Conservation (phyloP, 257 asterid species). For the Capsicum baccatum region DNA sequence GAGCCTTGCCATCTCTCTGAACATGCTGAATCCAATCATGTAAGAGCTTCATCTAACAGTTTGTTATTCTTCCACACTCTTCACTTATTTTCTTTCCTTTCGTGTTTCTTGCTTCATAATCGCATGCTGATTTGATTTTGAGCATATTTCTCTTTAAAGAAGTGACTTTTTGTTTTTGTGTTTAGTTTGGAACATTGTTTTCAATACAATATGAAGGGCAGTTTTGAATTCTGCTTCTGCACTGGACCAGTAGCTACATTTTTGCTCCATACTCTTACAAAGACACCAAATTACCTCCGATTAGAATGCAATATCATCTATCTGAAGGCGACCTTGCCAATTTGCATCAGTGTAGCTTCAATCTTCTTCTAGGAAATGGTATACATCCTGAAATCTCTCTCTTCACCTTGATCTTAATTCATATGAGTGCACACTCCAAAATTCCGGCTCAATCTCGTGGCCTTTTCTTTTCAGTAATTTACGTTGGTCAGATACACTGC, state of each 20-base stretch:
- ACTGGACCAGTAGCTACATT: not conserved
- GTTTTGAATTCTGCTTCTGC: not conserved
- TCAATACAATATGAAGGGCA: not conserved
- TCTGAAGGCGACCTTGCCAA: not conserved
- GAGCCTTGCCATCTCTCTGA: constrained; percentile 66
- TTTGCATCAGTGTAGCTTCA: not conserved
- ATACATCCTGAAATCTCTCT: not conserved
- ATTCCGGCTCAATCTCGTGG: not conserved
- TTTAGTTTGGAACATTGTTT: not conserved
- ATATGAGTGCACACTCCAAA: not conserved
- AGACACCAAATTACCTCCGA: too few species aligned
- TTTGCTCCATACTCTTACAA: not conserved
- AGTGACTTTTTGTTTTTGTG: too few species aligned
- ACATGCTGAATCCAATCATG: constrained; percentile 72
- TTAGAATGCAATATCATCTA: too few species aligned
- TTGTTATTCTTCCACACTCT: not conserved
- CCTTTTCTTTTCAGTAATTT: not conserved
- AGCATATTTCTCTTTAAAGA: not conserved
- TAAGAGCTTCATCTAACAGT: constrained; percentile 39
- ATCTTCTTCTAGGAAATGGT: not conserved
- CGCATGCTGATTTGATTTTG: not conserved
- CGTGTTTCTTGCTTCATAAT: not conserved
- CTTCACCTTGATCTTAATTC: constrained; percentile 13
- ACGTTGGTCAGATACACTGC: not conserved
- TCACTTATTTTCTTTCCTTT: not conserved